Evolutionary conservation across 305 asterid genomes (phyloP).

Genomic region (Fraxinus sp.): DNA sequence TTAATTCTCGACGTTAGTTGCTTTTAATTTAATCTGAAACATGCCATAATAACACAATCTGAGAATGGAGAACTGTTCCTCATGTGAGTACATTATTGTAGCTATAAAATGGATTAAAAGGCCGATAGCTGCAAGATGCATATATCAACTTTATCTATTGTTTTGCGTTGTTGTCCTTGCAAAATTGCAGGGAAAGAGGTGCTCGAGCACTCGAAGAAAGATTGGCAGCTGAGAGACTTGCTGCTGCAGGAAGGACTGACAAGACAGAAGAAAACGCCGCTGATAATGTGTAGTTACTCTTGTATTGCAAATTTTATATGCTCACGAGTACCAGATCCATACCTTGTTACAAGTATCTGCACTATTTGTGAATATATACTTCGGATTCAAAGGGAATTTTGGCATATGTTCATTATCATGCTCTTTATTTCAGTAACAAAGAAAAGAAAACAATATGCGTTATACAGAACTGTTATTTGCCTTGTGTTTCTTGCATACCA

Average conservation of each 20-base stretch:
- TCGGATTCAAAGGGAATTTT: constrained; percentile 32
- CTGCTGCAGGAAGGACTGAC: constrained; percentile 49
- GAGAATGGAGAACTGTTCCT: neutral
- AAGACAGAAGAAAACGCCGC: constrained; percentile 52
- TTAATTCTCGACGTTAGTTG: neutral
- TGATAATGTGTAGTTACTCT: constrained; percentile 52
- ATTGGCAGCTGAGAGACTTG: constrained; percentile 69
- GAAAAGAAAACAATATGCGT: neutral
- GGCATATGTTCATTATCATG: constrained; percentile 14
- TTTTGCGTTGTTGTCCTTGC: neutral
- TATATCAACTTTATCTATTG: neutral
- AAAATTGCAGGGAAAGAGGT: constrained; percentile 76
- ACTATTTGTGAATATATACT: constrained; percentile 19
- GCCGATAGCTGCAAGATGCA: neutral
- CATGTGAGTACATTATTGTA: neutral
- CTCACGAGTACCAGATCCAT: constrained; percentile 18
- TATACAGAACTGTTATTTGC: neutral
- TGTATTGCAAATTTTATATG: constrained; percentile 17
- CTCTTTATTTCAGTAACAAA: neutral
- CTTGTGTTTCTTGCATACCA: neutral
- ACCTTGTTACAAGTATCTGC: constrained; percentile 25
- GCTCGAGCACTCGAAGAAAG: constrained; percentile 92
- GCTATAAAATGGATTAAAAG: neutral
- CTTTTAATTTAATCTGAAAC: neutral
- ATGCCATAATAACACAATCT: neutral